A percentile compares a stretch with the other conserved stretches of the same genome.
Conservation (phyloP, 176 grass and related monocot species). For the Carex scoparia region DNA sequence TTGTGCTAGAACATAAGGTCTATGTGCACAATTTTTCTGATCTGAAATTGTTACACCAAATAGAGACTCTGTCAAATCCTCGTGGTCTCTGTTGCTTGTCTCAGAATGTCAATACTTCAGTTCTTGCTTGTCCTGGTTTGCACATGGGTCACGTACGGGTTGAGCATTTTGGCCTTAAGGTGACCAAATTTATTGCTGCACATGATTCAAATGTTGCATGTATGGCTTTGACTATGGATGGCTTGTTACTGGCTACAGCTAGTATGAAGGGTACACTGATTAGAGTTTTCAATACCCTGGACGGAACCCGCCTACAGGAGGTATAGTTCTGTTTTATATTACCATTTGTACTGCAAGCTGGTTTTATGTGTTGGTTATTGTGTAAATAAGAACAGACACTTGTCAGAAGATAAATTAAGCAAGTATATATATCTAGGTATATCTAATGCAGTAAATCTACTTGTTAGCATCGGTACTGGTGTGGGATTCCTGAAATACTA, state of each 20-base stretch:
- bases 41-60: conserved; percentile 87
- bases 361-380: background rate
- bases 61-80: conserved; percentile 70
- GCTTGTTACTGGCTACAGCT: conserved; percentile 75
- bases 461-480: background rate
- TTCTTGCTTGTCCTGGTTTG: conserved; percentile 78
- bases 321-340: conserved; percentile 31
- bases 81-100: conserved; percentile 91
- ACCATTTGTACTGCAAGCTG: background rate
- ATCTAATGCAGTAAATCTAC: background rate
- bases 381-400: background rate
- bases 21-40: conserved; percentile 73
- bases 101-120: conserved; percentile 70
- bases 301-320: conserved; percentile 86
- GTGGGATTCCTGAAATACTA: background rate
- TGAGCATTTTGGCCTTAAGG: conserved; percentile 87
- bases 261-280: conserved; percentile 90
- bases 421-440: background rate
- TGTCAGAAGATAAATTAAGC: background rate
- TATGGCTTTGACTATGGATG: conserved; percentile 85
- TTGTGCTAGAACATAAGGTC: conserved; percentile 90
- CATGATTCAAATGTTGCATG: conserved; percentile 92
- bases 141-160: conserved; percentile 63
- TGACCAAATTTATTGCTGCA: conserved; percentile 69
- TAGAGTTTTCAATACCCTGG: conserved; percentile 97